Base-by-base conservation (phyloP, 2,329 filamentous ascomycete species). In the Akanthomyces uredinophilus region DNA sequence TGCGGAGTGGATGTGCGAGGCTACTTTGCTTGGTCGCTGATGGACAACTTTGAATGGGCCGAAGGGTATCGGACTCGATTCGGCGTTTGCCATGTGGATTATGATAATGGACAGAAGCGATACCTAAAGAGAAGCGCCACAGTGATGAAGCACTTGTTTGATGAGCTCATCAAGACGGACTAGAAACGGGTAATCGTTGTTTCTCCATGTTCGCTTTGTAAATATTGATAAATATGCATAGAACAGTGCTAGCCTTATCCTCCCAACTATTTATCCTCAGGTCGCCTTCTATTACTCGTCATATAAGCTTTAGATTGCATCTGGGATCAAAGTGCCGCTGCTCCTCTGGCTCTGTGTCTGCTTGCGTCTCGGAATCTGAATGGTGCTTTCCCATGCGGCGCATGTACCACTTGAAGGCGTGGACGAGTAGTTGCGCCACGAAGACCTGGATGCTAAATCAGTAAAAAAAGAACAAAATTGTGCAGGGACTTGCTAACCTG, bases 21-120 rank as follows among this genome's bases (percentile, higher is more conserved):
- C 4, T 96, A 95, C 75, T 85, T 94, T 79, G 91, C 89, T 18
- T 96, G 92, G 91, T 92, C 88, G 73, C 81, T 96, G 66, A 85
- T 96, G 83, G 92, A 96, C 76, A 94, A 94, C 79, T 94, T 94
- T 70, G 91, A 94, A 75, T 94, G 90, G 90, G 90, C 91, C n/a
- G 91, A 96, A 73, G 91, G 91, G 13, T 96, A 94, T 71, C 87
- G 91, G 77, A 95, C 91, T 49, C 83, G 91, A 46, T 96, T 96
- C 69, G 91, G 91, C 29, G 90, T 92, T 62, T 91, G 88, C 7
- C 95, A 83, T 72, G 91, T 96, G 58, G 91, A 96, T 76, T 96
- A 95, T 14, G 13, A 39, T 39, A 3, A 39, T 14, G 37, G 37
- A 16, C 37, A 39, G 16, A 39, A 39, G 37, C 37, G 37, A 16